A percentile compares a stretch with the other conserved stretches of the same genome.
phyloP scores from a whole-genome alignment of 2,329 filamentous ascomycete genomes.

The Aspergillus carbonarius region DNA sequence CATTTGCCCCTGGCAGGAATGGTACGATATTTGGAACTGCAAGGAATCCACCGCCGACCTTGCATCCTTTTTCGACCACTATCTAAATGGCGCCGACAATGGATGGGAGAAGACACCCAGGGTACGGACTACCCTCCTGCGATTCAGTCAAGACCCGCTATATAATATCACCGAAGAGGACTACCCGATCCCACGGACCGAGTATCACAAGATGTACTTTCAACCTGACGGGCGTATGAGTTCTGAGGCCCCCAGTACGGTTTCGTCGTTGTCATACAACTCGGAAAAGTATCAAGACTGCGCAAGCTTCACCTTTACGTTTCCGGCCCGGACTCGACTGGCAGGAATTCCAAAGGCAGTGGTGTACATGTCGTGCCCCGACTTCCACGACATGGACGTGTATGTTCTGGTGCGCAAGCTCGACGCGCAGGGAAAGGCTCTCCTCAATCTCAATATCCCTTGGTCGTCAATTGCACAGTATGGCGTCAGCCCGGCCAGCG shows the following conservation, averaged over 20 bases:
- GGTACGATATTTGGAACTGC: constrained; percentile 16
- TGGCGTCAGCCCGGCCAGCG: not conserved
- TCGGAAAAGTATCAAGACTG: constrained; percentile 7
- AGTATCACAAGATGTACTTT: constrained; percentile 12
- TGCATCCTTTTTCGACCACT: constrained; percentile 9
- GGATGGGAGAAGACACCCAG: constrained; percentile 11
- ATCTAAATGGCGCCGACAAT: constrained; percentile 9
- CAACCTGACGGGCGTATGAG: not conserved
- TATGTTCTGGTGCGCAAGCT: constrained; percentile 12
- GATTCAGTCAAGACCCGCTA: constrained; percentile 8
- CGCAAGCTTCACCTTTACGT: constrained; percentile 14
- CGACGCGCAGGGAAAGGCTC: constrained; percentile 3
- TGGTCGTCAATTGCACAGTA: constrained; percentile 4
- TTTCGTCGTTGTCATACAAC: constrained; percentile 2
- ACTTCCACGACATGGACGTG: constrained; percentile 12
- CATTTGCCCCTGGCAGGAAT: constrained; percentile 15
- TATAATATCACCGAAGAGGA: constrained; percentile 6
- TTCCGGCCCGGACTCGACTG: constrained; percentile 2
- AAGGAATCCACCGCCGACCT: constrained; percentile 5
- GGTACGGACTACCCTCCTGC: constrained; percentile 10
- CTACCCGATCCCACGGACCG: constrained; percentile 9
- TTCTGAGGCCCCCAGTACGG: not conserved
- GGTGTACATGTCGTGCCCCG: constrained; percentile 14
- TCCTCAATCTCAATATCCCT: constrained; percentile 12
- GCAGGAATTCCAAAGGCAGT: constrained; percentile 15